Evolutionary conservation across 306 rosid species (phyloP).

Genomic region (Spatholobus suberectus): DNA sequence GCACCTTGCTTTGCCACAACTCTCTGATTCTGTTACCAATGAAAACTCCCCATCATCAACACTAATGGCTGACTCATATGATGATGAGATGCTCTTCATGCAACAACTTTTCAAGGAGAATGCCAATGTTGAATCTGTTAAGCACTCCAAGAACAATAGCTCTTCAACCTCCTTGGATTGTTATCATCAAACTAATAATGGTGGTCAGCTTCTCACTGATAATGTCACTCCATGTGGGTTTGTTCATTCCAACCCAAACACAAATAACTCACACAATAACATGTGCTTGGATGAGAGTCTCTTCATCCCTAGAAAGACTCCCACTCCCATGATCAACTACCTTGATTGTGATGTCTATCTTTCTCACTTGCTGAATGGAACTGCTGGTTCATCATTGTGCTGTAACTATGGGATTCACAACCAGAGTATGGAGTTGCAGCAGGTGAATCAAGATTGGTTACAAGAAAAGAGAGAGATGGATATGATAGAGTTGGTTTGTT

Average conservation of each 20-base stretch:
- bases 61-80: constrained; percentile 41
- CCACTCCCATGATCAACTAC: background rate
- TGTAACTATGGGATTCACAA: constrained; percentile 36
- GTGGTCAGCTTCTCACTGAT: constrained; percentile 20
- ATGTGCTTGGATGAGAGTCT: constrained; percentile 11
- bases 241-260: constrained; percentile 2
- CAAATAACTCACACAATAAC: constrained; percentile 14
- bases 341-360: constrained; percentile 59
- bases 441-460: constrained; percentile 24
- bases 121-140: background rate
- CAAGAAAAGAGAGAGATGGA: constrained; percentile 63
- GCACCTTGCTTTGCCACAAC: constrained; percentile 21
- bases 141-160: background rate
- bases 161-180: background rate
- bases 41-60: constrained; percentile 36
- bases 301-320: background rate
- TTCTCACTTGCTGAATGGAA: constrained; percentile 63
- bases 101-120: constrained; percentile 55
- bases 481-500: constrained; percentile 64
- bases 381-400: constrained; percentile 36
- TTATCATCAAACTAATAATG: background rate
- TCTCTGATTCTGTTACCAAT: constrained; percentile 45
- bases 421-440: constrained; percentile 38
- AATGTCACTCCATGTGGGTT: constrained; percentile 1
- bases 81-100: constrained; percentile 76